Percentiles rank a stretch among this genome's conserved stretches.
These are phyloP conservation scores for Umbilicus rupestris DNA, from an alignment of 164 flowering plant species.

Conservation along the genomic window DNA sequence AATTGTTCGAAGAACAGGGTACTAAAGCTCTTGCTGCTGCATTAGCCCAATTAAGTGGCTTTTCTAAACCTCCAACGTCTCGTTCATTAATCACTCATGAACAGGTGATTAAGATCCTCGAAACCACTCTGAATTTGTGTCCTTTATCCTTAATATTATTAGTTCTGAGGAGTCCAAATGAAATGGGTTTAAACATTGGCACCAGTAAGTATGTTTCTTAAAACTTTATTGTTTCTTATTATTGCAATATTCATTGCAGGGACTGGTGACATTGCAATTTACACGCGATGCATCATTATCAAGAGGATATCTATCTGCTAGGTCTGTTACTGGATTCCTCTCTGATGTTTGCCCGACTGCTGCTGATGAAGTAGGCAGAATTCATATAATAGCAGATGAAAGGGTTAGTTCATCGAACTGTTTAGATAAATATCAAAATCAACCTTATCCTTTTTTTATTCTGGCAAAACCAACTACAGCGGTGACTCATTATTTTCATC, in stretches of 20 bases:
- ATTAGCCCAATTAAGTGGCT: slow-evolving; percentile 90
- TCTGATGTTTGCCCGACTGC: slow-evolving; percentile 74
- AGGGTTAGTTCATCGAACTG: slow-evolving; percentile 30
- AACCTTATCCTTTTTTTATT: background rate
- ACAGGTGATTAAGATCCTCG: slow-evolving; percentile 39
- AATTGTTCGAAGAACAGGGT: slow-evolving; percentile 69
- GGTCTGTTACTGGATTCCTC: slow-evolving; percentile 85
- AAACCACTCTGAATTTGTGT: background rate
- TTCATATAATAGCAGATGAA: slow-evolving; percentile 82
- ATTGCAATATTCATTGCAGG: slow-evolving; percentile 41
- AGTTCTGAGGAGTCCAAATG: background rate
- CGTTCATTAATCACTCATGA: slow-evolving; percentile 84
- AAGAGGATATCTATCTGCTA: slow-evolving; percentile 71
- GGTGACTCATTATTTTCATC: background rate
- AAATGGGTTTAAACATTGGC: background rate
- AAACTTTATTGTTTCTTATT: background rate
- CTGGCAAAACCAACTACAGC: background rate
- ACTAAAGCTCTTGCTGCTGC: slow-evolving; percentile 89
- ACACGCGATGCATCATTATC: slow-evolving; percentile 52
- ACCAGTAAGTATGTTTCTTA: background rate
- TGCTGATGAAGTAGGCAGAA: slow-evolving; percentile 95
- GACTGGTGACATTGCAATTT: slow-evolving; percentile 76
- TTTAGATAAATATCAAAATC: background rate
- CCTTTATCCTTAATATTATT: background rate
- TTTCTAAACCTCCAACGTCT: slow-evolving; percentile 89